phyloP scores from a whole-genome alignment of 331 rosid species.

The Ulmus americana region DNA sequence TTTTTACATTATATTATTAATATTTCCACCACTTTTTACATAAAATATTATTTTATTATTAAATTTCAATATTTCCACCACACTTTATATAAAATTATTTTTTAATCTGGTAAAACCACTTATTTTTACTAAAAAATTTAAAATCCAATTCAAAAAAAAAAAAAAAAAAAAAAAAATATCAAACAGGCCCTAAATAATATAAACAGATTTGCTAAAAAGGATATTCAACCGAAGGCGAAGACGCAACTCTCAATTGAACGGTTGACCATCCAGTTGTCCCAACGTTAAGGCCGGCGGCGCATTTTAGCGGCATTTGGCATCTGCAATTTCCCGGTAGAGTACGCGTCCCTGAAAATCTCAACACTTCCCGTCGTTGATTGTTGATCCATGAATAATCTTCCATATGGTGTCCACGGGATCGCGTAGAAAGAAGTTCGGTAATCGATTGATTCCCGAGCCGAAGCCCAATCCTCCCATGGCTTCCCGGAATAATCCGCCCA shows the following conservation, averaged over 20 bases:
- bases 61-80: no score
- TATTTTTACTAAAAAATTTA: no score
- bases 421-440: constrained; percentile 36
- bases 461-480: constrained; percentile 40
- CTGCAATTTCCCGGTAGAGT: constrained; percentile 1
- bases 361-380: neutral
- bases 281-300: neutral
- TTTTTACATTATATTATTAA: no score
- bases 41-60: no score
- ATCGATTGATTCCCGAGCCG: constrained; percentile 25
- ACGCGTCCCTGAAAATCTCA: neutral
- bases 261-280: no score
- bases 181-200: no score
- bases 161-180: no score
- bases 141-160: no score
- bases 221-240: neutral
- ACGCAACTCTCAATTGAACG: no score
- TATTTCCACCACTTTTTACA: no score
- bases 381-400: constrained; percentile 5
- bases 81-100: no score
- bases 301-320: neutral
- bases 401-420: constrained; percentile 49
- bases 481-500: constrained; percentile 24
- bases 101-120: no score
- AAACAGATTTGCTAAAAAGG: neutral